Conservation (phyloP, 257 asterid genomes). For the Marsdenia floribunda region DNA sequence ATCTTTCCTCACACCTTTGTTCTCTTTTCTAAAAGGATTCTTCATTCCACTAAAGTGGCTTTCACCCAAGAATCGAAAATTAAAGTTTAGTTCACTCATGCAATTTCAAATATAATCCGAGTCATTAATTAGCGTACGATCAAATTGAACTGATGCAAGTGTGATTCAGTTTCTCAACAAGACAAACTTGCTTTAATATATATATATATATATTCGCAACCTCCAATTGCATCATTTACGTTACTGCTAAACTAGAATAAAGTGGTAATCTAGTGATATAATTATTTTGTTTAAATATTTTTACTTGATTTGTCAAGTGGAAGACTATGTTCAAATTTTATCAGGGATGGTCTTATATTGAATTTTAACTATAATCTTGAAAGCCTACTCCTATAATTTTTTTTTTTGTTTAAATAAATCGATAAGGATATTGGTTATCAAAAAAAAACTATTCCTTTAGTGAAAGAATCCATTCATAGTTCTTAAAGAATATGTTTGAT, state of each 20-base stretch:
- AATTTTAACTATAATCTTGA: too few relatives aligned
- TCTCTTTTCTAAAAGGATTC: background rate
- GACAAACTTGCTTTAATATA: conserved; percentile 11
- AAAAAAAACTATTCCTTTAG: background rate
- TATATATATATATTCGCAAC: background rate
- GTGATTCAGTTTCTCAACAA: conserved; percentile 3
- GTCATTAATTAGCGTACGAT: background rate
- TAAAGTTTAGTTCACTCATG: background rate
- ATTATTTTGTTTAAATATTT: too few relatives aligned
- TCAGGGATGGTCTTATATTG: too few relatives aligned
- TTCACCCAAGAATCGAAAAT: too few relatives aligned
- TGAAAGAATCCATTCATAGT: background rate
- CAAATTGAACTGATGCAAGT: background rate
- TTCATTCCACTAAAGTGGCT: background rate
- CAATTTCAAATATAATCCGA: background rate
- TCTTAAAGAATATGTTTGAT: background rate
- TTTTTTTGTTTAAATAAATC: too few relatives aligned
- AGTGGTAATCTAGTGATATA: too few relatives aligned
- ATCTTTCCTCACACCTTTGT: background rate
- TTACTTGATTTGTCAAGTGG: too few relatives aligned
- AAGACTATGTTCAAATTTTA: too few relatives aligned
- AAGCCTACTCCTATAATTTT: too few relatives aligned
- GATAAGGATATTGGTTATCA: too few relatives aligned
- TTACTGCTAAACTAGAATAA: background rate
- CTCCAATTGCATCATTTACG: background rate